Base-by-base conservation (phyloP, 1,284 basidiomycete species). In the Cystobasidiaceae sp. region DNA sequence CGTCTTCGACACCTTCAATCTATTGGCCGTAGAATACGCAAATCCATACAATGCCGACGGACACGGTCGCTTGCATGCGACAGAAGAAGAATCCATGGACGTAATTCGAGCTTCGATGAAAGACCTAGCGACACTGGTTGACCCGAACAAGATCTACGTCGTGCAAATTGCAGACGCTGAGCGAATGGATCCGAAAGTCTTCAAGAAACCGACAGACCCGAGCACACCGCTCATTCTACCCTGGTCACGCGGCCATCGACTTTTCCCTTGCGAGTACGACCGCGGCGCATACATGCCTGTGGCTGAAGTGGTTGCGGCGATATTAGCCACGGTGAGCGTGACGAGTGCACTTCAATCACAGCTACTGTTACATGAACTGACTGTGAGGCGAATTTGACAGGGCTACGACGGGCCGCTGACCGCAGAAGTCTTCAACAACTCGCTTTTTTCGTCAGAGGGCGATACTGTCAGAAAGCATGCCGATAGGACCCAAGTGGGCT, bases 1-100 rank as follows among this genome's bases (percentile, higher is more conserved):
- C 45, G 44, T 48, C 19, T 55, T 68, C 39, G 67, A 68, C 39
- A 50, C 67, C 4, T 68, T 68, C 56, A 66, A 68, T 44, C 59
- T 66, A 17, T 32, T 37, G 25, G 67, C 64, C 7, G 32, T 28
- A 25, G 67, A 66, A 17, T 68, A 33, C 21, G 67, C 63, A 1
- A 45, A 66, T 27, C 67, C 67, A n/a, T 66, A 66, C 55, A 32
- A 58, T 46, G 54, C 55, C 19, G 48, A 30, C 21, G 63, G 63
- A 15, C 63, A 66, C 39, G 63, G 63, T 7, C 63, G 63, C 1
- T 23, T 50, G 23, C 55, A 58, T 46, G 63, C 49, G 15, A 50
- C 63, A 2, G 27, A 33, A 30, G 63, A 66, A 19, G 55, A 58
- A 30, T 54, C 50, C 9, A 44, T 55, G 27, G 28, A 6, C 28